Evolutionary conservation across 1,284 basidiomycete species (phyloP).

Genomic region (Puccinia coronata): DNA sequence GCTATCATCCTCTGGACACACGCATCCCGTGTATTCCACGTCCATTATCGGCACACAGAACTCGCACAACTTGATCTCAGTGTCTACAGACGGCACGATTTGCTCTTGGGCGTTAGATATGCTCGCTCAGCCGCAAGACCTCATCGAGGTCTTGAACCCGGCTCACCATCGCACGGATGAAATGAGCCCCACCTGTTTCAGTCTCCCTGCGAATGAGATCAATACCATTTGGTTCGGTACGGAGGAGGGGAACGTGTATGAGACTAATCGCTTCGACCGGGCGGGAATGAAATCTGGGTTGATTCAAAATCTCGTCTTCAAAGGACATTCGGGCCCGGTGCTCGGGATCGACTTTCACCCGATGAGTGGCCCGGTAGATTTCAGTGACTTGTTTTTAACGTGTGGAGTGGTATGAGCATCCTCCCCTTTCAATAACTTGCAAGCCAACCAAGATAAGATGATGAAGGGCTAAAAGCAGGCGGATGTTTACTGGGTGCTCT

Average conservation of each 20-base stretch:
- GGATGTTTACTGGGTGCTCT: conserved; percentile 50
- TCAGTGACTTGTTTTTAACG: conserved; percentile 90
- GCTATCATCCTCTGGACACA: conserved; percentile 84
- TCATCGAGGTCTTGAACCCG: conserved; percentile 78
- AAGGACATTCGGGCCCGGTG: conserved; percentile 86
- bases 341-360: conserved; percentile 95
- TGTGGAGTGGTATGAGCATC: conserved; percentile 65
- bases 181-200: conserved; percentile 86
- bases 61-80: conserved; percentile 92
- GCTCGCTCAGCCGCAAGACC: conserved; percentile 96
- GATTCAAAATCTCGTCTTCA: conserved; percentile 85
- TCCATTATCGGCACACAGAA: conserved; percentile 97
- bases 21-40: conserved; percentile 96
- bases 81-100: conserved; percentile 91
- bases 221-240: conserved; percentile 95
- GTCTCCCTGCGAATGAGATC: conserved; percentile 91
- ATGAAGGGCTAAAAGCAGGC: conserved; percentile 12
- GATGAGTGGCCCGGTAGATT: conserved; percentile 79
- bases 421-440: conserved; percentile 51
- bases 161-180: conserved; percentile 91
- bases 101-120: conserved; percentile 98
- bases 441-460: background rate
- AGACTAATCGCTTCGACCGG: conserved; percentile 91
- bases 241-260: conserved; percentile 94
- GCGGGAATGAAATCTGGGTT: conserved; percentile 94